phyloP scores from a whole-genome alignment of 768 basidiomycete species.

The Chalciporus piperatus region DNA sequence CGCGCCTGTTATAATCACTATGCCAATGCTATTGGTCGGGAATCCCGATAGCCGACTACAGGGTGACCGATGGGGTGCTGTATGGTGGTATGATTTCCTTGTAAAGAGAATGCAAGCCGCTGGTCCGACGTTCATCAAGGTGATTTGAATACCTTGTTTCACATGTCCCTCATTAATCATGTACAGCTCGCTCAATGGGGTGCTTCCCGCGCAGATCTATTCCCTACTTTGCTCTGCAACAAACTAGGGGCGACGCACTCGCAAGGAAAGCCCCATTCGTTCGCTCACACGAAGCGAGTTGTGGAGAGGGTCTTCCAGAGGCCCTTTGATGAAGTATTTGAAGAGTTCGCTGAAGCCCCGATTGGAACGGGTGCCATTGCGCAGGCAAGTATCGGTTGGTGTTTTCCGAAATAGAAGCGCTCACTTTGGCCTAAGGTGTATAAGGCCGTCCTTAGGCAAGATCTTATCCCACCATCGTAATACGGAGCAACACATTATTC shows the following conservation, averaged over 20 bases:
- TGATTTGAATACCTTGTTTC: conserved; percentile 29
- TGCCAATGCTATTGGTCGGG: conserved; percentile 81
- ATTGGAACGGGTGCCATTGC: conserved; percentile 99
- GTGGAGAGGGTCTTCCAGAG: conserved; percentile 82
- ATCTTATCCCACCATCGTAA: conserved; percentile 83
- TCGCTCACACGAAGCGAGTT: conserved; percentile 74
- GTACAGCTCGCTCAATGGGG: conserved; percentile 95
- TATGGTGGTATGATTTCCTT: conserved; percentile 96
- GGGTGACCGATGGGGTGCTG: conserved; percentile 87
- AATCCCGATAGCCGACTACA: conserved; percentile 49
- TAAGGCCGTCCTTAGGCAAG: conserved; percentile 76
- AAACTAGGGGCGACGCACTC: conserved; percentile 87
- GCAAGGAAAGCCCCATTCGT: conserved; percentile 74
- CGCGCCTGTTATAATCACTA: conserved; percentile 77
- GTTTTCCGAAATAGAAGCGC: neutral
- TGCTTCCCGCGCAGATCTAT: conserved; percentile 90
- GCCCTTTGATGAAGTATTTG: conserved; percentile 86
- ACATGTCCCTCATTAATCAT: conserved; percentile 7
- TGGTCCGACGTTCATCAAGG: conserved; percentile 97
- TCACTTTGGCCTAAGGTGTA: conserved; percentile 60
- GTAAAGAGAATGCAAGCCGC: conserved; percentile 89
- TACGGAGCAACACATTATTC: conserved; percentile 99
- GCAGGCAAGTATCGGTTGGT: conserved; percentile 45
- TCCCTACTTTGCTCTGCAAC: conserved; percentile 83
- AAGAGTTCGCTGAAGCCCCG: conserved; percentile 79